Conservation (phyloP, 805 yeast species). For the Pichia gijzeniarum region DNA sequence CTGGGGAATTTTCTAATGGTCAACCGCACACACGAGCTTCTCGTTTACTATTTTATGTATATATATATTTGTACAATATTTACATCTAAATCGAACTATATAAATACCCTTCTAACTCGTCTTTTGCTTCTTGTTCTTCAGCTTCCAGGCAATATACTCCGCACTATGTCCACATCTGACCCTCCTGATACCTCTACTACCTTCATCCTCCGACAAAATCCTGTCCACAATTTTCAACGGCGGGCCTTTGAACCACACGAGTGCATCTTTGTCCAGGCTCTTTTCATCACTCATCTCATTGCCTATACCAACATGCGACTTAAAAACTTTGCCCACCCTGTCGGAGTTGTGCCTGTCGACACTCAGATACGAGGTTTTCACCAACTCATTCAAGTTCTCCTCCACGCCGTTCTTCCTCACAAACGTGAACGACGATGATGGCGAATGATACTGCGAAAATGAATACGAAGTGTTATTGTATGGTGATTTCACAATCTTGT, state of each 20-base stretch:
- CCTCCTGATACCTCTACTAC: conserved; percentile 23
- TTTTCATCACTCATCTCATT: too few relatives aligned
- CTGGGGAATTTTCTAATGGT: conserved; percentile 44
- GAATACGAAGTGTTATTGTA: conserved; percentile 26
- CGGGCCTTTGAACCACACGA: conserved; percentile 66
- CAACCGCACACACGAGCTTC: too few relatives aligned
- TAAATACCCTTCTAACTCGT: too few relatives aligned
- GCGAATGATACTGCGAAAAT: conserved; percentile 27
- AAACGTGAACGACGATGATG: conserved; percentile 30
- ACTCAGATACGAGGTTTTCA: conserved; percentile 27
- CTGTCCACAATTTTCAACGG: conserved; percentile 44
- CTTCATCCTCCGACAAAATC: conserved; percentile 23
- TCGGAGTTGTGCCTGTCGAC: conserved; percentile 31
- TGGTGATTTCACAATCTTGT: conserved; percentile 29
- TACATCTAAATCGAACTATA: too few relatives aligned
- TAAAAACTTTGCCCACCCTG: conserved; percentile 14
- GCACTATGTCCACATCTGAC: conserved; percentile 65
- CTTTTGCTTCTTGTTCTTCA: conserved; percentile 9
- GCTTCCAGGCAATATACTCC: conserved; percentile 59
- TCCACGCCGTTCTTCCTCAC: conserved; percentile 32
- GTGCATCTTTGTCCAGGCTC: conserved; percentile 24
- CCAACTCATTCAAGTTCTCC: conserved; percentile 29
- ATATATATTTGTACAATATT: too few relatives aligned
- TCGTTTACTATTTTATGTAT: too few relatives aligned
- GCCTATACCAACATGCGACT: background rate